phyloP scores from a whole-genome alignment of 73 alveolate species.

The Strombidium stylifer region DNA sequence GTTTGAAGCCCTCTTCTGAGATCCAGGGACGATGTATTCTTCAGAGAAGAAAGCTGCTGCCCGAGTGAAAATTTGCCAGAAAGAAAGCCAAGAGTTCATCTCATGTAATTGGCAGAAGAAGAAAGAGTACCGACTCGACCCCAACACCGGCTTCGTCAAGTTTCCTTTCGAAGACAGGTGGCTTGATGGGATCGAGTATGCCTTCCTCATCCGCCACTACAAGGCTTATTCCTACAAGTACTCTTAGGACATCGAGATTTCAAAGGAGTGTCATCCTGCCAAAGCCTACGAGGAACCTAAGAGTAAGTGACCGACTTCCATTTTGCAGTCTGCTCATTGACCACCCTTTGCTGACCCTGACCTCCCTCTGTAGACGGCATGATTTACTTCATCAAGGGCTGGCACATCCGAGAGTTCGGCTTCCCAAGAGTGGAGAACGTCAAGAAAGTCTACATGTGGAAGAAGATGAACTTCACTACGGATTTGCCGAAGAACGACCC shows the following conservation, averaged over 20 bases:
- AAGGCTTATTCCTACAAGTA: conserved; percentile 6
- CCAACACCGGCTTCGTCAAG: background rate
- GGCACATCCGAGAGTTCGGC: conserved; percentile 69
- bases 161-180: background rate
- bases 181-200: conserved; percentile 34
- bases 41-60: too few relatives aligned
- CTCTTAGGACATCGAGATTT: background rate
- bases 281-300: conserved; percentile 15
- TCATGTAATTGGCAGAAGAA: too few relatives aligned
- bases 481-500: conserved; percentile 75
- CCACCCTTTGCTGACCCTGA: background rate
- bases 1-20: too few relatives aligned
- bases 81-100: too few relatives aligned
- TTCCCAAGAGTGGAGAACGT: conserved; percentile 49
- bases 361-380: conserved; percentile 36
- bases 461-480: conserved; percentile 75
- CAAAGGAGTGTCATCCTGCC: conserved; percentile 17
- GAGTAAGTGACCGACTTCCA: background rate
- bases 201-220: conserved; percentile 31
- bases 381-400: conserved; percentile 55
- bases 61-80: too few relatives aligned
- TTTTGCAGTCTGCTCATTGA: too few relatives aligned
- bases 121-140: background rate
- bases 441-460: conserved; percentile 66
- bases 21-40: too few relatives aligned